Base-by-base conservation (phyloP, 2,329 filamentous ascomycete genomes). In the Trichoderma sp. region DNA sequence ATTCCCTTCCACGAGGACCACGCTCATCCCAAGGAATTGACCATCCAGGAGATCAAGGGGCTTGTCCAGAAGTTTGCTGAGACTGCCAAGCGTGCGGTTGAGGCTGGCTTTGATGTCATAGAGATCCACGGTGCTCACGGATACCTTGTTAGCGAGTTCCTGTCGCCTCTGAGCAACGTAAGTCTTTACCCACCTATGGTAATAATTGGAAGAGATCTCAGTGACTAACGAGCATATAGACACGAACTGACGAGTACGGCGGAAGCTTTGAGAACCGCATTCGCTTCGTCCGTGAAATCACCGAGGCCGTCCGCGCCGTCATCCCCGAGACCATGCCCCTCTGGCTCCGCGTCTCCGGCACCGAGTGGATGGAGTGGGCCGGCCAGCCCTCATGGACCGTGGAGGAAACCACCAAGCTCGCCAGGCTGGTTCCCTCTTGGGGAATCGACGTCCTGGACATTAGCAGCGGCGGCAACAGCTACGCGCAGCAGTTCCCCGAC, bases 391-490 rank as follows among this genome's bases (percentile, higher is more conserved):
- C 82, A 29, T 97, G 93, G 93, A 89, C 88, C 5, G 74, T 90
- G n/a, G 86, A 90, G 55, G 86, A 94, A 72, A 91, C 79, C 70
- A 87, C 91, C 71, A 82, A 81, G 66, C 86, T 96, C 3, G 91
- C 92, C 16, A 85, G 87, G 76, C 82, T 91, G 11, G 86, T 97
- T 0, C 91, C 92, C 0, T 87, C 86, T 0, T 83, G 85, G 14
- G 94, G 94, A 35, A 86, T 97, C 55, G 94, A 97, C 77, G 82
- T 97, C 19, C 84, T 97, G 35, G 94, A 97, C 77, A 88, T 97
- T 69, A 93, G 90, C 74, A 90, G 89, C 0, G 93, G 89, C 40
- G 94, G 92, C 49, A 91, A 92, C 77, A 86, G 89, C 76, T 79
- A 83, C 43, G 77, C 80, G 56, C 89, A 92, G 76, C 83, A 88